Base-by-base conservation (phyloP, 805 yeast genomes). In the Ogataea chonburiensis region DNA sequence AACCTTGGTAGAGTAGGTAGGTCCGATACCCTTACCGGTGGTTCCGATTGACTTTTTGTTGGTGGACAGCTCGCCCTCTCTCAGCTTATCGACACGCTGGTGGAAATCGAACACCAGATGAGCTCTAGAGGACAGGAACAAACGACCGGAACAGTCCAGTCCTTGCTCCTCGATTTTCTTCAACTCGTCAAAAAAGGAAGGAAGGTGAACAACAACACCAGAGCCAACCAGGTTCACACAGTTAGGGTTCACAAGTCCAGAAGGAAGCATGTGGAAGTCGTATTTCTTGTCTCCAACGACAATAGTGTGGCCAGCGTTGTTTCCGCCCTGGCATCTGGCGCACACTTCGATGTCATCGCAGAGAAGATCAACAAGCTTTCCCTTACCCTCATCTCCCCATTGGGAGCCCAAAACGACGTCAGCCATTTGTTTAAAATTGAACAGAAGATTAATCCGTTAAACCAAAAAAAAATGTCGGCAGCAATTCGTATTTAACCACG, bases 311-410 rank as follows among this genome's bases (percentile, higher is more conserved):
- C 99, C 99, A 18, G 99, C 99, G 61, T 93, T 93, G 72, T 93
- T 93, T 58, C 99, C 99, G 65, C 99, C 99, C 61, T 84, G 89
- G 67, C 98, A 91, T 63, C 99, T 78, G 18, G 98, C 97, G 63
- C 97, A 94, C 26, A 93, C 91, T 52, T 93, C 98, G 53, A 93
- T 83, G 50, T 86, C 80, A 56, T 91, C 98, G 66, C 98, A 94
- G 34, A 93, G 74, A 38, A 93, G 71, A 62, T 93, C 98, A 32
- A 93, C 99, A 41, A 93, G 75, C 66, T 93, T 93, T 41, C 99
- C 99, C 63, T 93, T 93, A 61, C 99, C 99, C 77, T 93, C 99
- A 61, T 93, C 99, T 48, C 99, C 99, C 99, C 99, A 93, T 68
- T 93, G 99, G 66, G 98, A 71, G 42, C 99, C 99, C 56, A 93